Evolutionary conservation across 768 basidiomycete species (phyloP), one percentile per base, ranked within the genome.

Genomic region (Trametes cubensis): DNA sequence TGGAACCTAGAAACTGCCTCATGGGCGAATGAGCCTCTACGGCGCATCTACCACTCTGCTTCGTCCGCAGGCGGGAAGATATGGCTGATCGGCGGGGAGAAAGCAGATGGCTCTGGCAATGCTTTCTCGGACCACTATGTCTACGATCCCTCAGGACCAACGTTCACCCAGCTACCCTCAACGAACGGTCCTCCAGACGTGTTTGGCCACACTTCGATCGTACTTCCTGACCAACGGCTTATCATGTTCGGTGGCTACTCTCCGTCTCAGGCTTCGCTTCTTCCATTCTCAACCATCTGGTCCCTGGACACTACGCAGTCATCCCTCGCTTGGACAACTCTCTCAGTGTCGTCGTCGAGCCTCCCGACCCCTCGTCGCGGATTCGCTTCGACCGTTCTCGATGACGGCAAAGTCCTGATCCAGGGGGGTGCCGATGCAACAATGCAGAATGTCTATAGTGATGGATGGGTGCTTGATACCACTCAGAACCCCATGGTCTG

Each of bases 71-170:
- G 75, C 7, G 87, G 86, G 6, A 75, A 77, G 47, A 78, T 92
- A 13, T 92, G 82, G 75, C 79, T 95, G 39, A 80, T 89, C 48
- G 94, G 94, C 3, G 94, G 94, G 8, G 82, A 89, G 74, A 86
- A 81, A 67, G 85, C 85, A n/a, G 94, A 96, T 72, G 91, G 85
- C 14, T 95, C 93, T 10, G 79, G 79, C 1, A 77, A 74, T 51
- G 83, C 78, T 0, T 86, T 89, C 69, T 76, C 81, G 6, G 85
- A 89, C 48, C 82, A 88, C 58, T 92, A 85, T 66, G 71, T 81
- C 21, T 93, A 91, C 74, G 70, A 82, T 66, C 80, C 85, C 18
- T 74, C 66, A 13, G 64, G 66, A 4, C 77, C 79, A 23, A 73
- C 78, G 6, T 95, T 94, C 73, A 76, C 78, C 1, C 71, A 72